Base-by-base conservation (phyloP, 1,139 yeast species). In the Debaryomyces subglobosus region DNA sequence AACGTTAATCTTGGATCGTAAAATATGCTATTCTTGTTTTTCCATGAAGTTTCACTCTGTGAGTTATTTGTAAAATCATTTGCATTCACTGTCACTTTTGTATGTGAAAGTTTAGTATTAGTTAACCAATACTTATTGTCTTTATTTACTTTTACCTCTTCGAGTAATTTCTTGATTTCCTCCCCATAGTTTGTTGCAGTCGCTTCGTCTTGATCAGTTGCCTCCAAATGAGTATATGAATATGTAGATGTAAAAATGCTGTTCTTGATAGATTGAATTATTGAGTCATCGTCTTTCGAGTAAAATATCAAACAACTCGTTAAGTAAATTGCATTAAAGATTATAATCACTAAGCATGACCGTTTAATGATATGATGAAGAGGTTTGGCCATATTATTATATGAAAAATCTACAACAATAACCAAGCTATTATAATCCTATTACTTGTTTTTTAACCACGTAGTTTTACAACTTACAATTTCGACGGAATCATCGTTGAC, bases 1-100 rank as follows among this genome's bases (percentile, higher is more conserved):
- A 68, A 55, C 0, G 80, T 72, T 48, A 74, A 57, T 47, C 79
- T 59, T 9, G 77, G 77, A 51, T 75, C 79, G 48, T 62, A 71
- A 35, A 52, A 60, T 36, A 72, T 60, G 8, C 54, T 52, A 40
- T 61, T 55, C 43, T 53, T 55, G 46, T 61, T 61, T 23, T 43
- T 44, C 63, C 64, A 61, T 7, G 62, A 55, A 29, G 50, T 45
- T 5, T 34, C 30, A 29, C 54, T 52, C 8, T 36, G 42, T 5
- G 55, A 50, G 16, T 51, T 55, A 25, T 46, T 48, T 16, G 55
- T 44, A 44, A 52, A 62, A 34, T 51, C 52, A 3, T 50, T 46
- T 4, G 66, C 63, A 23, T 64, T 52, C 3, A 66, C 50, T 9
- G 51, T 48, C 13, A 52, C 41, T 18, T 57, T 52, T 7, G 60